A percentile compares a stretch with the other conserved stretches of the same genome.
phyloP scores from a whole-genome alignment of 2,329 filamentous ascomycete genomes.

The Ophiostoma perfectum region DNA sequence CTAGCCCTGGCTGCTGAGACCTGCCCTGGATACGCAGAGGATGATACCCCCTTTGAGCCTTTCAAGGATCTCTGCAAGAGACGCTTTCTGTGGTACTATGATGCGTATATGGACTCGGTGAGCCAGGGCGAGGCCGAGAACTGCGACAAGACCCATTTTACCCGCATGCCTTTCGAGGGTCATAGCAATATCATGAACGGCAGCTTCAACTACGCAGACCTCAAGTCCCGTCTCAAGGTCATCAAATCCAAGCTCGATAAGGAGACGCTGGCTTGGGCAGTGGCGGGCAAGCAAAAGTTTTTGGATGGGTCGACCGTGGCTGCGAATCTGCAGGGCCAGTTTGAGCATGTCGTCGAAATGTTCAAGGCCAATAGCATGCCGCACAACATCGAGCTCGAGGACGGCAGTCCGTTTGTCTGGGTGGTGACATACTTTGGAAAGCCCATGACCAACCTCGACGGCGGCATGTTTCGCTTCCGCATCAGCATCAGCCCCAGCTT shows the following conservation, averaged over 20 bases:
- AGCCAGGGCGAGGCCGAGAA: conserved; percentile 59
- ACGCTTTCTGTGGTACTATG: conserved; percentile 92
- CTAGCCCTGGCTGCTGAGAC: no score
- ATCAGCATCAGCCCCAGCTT: conserved; percentile 78
- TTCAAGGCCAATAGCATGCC: conserved; percentile 68
- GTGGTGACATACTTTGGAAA: conserved; percentile 80
- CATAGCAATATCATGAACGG: conserved; percentile 76
- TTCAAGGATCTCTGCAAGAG: conserved; percentile 89
- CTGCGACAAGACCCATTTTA: conserved; percentile 59
- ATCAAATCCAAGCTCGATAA: conserved; percentile 66
- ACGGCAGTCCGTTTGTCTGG: conserved; percentile 88
- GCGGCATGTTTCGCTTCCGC: conserved; percentile 77
- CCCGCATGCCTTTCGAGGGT: conserved; percentile 83
- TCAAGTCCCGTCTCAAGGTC: conserved; percentile 61
- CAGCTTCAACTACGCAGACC: conserved; percentile 70
- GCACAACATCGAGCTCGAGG: conserved; percentile 68
- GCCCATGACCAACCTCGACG: conserved; percentile 89
- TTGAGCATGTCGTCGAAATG: conserved; percentile 70
- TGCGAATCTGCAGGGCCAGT: conserved; percentile 76
- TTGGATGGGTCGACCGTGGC: conserved; percentile 68
- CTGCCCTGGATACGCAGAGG: not conserved
- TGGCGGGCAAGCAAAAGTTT: conserved; percentile 58
- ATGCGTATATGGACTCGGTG: conserved; percentile 72
- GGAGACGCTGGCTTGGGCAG: conserved; percentile 67
- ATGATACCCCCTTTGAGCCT: conserved; percentile 62